These are phyloP conservation scores for Phaffia australis DNA, from an alignment of 768 basidiomycete species.

Conservation along the genomic window DNA sequence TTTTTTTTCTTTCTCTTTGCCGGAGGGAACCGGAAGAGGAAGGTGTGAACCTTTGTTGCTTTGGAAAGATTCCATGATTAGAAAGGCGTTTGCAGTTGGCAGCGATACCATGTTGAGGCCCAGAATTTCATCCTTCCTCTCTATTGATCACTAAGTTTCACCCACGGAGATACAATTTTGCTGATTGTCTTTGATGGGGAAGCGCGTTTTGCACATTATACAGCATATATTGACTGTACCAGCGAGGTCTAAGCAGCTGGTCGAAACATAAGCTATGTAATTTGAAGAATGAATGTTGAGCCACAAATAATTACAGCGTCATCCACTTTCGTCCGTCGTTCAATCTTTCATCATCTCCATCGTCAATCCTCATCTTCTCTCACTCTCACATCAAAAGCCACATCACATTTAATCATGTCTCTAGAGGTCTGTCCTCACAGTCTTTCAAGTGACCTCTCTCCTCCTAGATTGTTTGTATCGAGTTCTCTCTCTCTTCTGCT, in stretches of 20 bases:
- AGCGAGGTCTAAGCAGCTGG: neutral
- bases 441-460: slow-evolving; percentile 17
- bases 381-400: too few species aligned
- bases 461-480: slow-evolving; percentile 18
- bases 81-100: neutral
- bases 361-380: too few species aligned
- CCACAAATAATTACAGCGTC: neutral
- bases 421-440: slow-evolving; percentile 23
- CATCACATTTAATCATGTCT: neutral
- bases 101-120: neutral
- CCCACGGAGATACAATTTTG: too few species aligned
- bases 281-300: neutral
- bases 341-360: neutral
- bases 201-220: too few species aligned
- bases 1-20: neutral
- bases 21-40: neutral
- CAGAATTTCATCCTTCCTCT: neutral
- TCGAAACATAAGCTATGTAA: neutral
- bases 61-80: neutral
- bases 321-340: neutral
- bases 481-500: neutral
- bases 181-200: too few species aligned
- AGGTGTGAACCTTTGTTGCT: too few species aligned
- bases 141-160: too few species aligned
- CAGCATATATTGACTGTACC: too few species aligned